These are phyloP conservation scores for Zarea fungicola DNA, from an alignment of 2,329 filamentous ascomycete species.

Conservation along the genomic window DNA sequence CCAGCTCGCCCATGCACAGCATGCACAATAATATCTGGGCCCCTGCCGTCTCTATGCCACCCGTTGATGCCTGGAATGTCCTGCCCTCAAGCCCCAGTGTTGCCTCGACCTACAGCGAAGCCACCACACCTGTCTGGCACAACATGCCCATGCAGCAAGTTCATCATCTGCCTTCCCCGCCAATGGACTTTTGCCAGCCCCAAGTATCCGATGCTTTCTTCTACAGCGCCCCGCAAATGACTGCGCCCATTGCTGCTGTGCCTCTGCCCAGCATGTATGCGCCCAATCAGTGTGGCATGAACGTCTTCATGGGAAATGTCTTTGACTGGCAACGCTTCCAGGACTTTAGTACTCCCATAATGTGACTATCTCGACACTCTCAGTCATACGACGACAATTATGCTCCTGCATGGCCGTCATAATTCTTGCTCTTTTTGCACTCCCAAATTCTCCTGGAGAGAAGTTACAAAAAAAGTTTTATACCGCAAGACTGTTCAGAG, in stretches of 20 bases:
- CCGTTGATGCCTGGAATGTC: constrained; percentile 84
- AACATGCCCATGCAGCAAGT: constrained; percentile 70
- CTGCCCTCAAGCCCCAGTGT: constrained; percentile 83
- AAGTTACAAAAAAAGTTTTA: constrained; percentile 19
- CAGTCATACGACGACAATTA: constrained; percentile 33
- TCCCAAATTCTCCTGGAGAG: constrained; percentile 24
- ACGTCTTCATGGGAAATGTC: constrained; percentile 60
- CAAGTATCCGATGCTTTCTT: constrained; percentile 68
- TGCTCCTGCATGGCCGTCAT: constrained; percentile 44
- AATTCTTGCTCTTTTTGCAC: constrained; percentile 25
- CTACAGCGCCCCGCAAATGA: constrained; percentile 73
- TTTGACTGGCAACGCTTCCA: constrained; percentile 86
- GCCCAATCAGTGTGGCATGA: constrained; percentile 72
- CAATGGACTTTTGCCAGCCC: constrained; percentile 69
- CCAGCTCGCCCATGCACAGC: constrained; percentile 73
- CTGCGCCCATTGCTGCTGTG: constrained; percentile 68
- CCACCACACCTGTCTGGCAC: constrained; percentile 69
- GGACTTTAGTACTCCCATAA: constrained; percentile 72
- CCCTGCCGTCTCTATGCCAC: constrained; percentile 58
- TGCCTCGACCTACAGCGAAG: constrained; percentile 65
- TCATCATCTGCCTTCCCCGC: constrained; percentile 65
- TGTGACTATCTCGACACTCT: constrained; percentile 62
- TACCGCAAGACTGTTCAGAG: constrained; percentile 26
- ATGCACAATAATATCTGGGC: constrained; percentile 82
- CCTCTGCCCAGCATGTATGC: constrained; percentile 83